A percentile compares a stretch with the other conserved stretches of the same genome.
These are phyloP conservation scores for Fusarium euwallaceae DNA, from an alignment of 2,329 filamentous ascomycete genomes.

Conservation along the genomic window DNA sequence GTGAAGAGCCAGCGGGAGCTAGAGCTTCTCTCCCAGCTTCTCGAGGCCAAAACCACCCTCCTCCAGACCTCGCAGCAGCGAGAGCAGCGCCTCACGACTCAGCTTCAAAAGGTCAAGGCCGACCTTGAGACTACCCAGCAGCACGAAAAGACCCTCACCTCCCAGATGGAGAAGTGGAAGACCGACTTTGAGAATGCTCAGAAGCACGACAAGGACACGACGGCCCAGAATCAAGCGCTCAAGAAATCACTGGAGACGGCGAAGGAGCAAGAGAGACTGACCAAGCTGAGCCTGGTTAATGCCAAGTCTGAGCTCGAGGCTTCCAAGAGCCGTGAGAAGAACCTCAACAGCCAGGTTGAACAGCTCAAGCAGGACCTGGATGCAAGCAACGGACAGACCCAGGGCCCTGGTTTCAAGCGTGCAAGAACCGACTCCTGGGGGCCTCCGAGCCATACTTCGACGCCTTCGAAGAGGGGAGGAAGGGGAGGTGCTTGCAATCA, in stretches of 20 bases:
- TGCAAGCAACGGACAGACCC: neutral
- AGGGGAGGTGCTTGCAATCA: neutral
- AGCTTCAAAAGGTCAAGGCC: neutral
- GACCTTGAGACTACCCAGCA: constrained; percentile 3
- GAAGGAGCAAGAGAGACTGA: constrained; percentile 4
- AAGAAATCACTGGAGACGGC: neutral
- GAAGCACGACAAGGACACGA: neutral
- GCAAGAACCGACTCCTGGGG: neutral
- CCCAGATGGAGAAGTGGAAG: neutral
- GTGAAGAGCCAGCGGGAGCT: constrained; percentile 1
- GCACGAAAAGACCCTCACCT: neutral
- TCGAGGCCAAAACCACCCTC: constrained; percentile 10
- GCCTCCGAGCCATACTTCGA: neutral
- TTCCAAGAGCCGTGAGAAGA: neutral
- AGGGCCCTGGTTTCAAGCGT: neutral
- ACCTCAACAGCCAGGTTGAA: neutral
- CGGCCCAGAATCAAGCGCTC: neutral
- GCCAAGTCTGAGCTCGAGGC: neutral
- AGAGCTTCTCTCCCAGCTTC: constrained; percentile 9
- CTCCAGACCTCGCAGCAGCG: constrained; percentile 18
- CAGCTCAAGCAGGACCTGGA: neutral
- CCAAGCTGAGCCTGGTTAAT: neutral
- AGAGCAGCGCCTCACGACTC: neutral
- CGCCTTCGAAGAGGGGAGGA: neutral
- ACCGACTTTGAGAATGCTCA: constrained; percentile 3